These are phyloP conservation scores for Colletotrichum sp. DNA, from an alignment of 2,329 filamentous ascomycete species.

Conservation along the genomic window DNA sequence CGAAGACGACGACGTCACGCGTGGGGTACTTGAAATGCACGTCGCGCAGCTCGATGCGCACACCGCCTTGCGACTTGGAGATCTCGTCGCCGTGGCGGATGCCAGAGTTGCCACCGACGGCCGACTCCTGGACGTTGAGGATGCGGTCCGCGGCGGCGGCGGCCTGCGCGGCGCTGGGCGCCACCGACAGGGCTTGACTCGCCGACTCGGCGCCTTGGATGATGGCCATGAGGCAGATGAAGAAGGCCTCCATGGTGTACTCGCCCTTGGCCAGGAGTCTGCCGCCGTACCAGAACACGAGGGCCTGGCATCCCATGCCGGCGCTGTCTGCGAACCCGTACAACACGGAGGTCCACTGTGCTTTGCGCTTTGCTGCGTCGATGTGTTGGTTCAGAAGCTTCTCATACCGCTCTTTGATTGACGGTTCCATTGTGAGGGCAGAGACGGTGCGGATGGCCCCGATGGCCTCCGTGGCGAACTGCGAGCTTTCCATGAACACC, in stretches of 20 bases:
- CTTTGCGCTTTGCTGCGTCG: slow-evolving; percentile 31
- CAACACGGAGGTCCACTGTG: slow-evolving; percentile 34
- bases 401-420: slow-evolving; percentile 48
- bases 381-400: slow-evolving; percentile 39
- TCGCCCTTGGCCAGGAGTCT: slow-evolving; percentile 26
- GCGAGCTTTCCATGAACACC: slow-evolving; percentile 64
- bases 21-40: slow-evolving; percentile 27
- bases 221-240: slow-evolving; percentile 57
- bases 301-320: slow-evolving; percentile 44
- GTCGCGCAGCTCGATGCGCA: slow-evolving; percentile 24
- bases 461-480: slow-evolving; percentile 68
- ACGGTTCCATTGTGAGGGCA: slow-evolving; percentile 63
- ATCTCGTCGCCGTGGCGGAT: neutral
- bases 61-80: slow-evolving; percentile 4
- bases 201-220: slow-evolving; percentile 57
- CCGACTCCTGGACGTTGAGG: neutral
- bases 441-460: slow-evolving; percentile 68
- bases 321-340: slow-evolving; percentile 44
- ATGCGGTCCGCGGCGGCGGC: neutral
- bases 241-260: slow-evolving; percentile 51
- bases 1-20: slow-evolving; percentile 25
- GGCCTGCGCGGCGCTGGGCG: slow-evolving; percentile 7
- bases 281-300: slow-evolving; percentile 59
- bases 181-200: neutral
- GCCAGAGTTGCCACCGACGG: neutral